phyloP scores from a whole-genome alignment of 768 basidiomycete genomes.

The Kwoniella botswanensis region DNA sequence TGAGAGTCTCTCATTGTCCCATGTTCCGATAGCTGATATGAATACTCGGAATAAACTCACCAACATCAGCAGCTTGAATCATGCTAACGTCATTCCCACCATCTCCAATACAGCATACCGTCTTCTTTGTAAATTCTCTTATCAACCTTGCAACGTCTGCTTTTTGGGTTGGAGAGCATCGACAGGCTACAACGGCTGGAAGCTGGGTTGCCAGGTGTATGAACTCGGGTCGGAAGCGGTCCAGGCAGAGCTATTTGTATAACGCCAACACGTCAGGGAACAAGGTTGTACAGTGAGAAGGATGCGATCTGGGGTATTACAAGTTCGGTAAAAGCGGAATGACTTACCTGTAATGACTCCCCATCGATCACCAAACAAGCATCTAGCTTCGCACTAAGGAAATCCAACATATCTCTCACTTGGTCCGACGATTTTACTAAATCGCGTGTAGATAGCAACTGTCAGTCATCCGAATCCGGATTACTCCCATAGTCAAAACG shows the following conservation, averaged over 20 bases:
- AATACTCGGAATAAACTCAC: constrained; percentile 62
- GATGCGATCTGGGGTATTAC: too few species aligned
- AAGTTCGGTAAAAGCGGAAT: too few species aligned
- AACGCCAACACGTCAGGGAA: not conserved
- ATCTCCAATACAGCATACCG: constrained; percentile 98
- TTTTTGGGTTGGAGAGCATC: constrained; percentile 98
- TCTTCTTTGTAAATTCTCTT: constrained; percentile 84
- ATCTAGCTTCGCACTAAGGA: constrained; percentile 90
- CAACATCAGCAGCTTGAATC: constrained; percentile 99
- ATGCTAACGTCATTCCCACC: constrained; percentile 99
- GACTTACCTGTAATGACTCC: constrained; percentile 81
- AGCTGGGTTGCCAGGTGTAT: constrained; percentile 95
- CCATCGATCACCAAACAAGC: constrained; percentile 99
- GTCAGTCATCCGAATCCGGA: too few species aligned
- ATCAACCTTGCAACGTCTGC: constrained; percentile 96
- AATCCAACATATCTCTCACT: constrained; percentile 85
- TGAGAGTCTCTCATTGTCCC: not conserved
- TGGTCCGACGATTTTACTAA: constrained; percentile 83
- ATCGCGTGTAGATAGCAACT: constrained; percentile 1
- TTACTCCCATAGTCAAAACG: too few species aligned
- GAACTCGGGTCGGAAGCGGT: constrained; percentile 89
- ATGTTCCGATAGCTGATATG: too few species aligned
- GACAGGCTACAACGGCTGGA: constrained; percentile 94
- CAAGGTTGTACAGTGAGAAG: not conserved
- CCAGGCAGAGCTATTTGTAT: constrained; percentile 77